phyloP scores from a whole-genome alignment of 768 basidiomycete genomes.

The Termitomyces sp. region DNA sequence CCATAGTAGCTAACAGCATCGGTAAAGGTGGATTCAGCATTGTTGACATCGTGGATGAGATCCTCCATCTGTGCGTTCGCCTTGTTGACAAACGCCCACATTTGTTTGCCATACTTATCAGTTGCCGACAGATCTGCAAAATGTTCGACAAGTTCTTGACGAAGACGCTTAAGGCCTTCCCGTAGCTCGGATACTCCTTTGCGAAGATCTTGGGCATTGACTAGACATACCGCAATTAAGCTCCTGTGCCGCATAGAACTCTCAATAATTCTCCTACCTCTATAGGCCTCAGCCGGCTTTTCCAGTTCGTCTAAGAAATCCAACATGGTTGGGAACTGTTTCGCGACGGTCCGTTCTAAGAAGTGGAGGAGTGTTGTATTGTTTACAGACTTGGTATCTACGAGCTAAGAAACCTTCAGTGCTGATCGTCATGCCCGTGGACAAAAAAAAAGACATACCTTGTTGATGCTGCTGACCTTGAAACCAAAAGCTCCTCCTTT shows the following conservation, averaged over 20 bases:
- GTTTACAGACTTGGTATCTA: conserved; percentile 95
- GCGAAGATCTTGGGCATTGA: conserved; percentile 83
- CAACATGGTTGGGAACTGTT: conserved; percentile 86
- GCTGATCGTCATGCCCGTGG: neutral
- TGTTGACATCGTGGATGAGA: conserved; percentile 81
- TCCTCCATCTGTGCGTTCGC: conserved; percentile 77
- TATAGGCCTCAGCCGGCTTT: conserved; percentile 88
- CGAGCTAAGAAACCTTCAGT: conserved; percentile 52
- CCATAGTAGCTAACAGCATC: conserved; percentile 91
- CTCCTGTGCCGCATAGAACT: conserved; percentile 4
- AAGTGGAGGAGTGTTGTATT: conserved; percentile 95
- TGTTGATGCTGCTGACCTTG: conserved; percentile 96
- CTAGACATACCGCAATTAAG: conserved; percentile 33
- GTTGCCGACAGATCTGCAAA: conserved; percentile 67
- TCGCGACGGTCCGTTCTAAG: conserved; percentile 82
- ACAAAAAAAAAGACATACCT: conserved; percentile 39
- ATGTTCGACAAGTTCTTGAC: conserved; percentile 75
- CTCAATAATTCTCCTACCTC: conserved; percentile 53
- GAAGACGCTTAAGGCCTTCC: conserved; percentile 74
- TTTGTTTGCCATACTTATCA: conserved; percentile 84
- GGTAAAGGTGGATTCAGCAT: conserved; percentile 77
- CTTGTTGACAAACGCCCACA: conserved; percentile 86
- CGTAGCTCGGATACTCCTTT: conserved; percentile 71
- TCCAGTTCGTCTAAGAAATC: conserved; percentile 85
- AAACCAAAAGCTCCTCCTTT: conserved; percentile 98